Percentiles rank a stretch among this genome's conserved stretches.
Evolutionary conservation across 1,139 yeast genomes (phyloP).

Genomic region (Pichia sp.): DNA sequence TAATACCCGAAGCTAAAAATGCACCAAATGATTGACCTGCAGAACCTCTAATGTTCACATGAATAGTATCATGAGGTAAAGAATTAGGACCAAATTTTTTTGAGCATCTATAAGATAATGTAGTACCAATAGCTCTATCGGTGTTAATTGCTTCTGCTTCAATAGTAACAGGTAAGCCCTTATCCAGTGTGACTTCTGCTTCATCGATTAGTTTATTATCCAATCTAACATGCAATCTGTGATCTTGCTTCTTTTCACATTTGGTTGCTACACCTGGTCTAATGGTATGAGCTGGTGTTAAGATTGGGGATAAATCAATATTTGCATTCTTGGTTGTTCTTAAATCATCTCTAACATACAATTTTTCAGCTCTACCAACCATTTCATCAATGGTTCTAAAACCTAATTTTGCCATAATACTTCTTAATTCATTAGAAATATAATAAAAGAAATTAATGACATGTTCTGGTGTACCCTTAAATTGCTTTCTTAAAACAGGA

Average conservation of each 20-base stretch:
- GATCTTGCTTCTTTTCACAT: conserved; percentile 92
- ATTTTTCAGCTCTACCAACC: conserved; percentile 95
- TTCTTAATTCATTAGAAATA: conserved; percentile 86
- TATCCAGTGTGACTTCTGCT: conserved; percentile 86
- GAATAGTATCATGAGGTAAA: conserved; percentile 92
- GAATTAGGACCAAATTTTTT: conserved; percentile 91
- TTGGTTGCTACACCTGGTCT: conserved; percentile 97
- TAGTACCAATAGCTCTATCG: conserved; percentile 93
- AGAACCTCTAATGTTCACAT: conserved; percentile 83
- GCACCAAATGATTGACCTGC: conserved; percentile 99
- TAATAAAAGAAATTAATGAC: conserved; percentile 96
- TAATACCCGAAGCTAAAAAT: conserved; percentile 91
- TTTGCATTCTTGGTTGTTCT: conserved; percentile 87
- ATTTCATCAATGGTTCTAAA: conserved; percentile 94
- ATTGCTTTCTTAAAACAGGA: conserved; percentile 86
- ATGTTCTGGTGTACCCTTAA: conserved; percentile 96
- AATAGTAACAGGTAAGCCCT: conserved; percentile 90
- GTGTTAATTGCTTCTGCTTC: conserved; percentile 92
- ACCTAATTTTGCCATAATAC: conserved; percentile 90
- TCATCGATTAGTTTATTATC: conserved; percentile 96
- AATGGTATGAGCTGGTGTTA: conserved; percentile 94
- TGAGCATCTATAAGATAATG: conserved; percentile 88
- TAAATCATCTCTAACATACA: conserved; percentile 76
- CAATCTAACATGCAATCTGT: conserved; percentile 82
- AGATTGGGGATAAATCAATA: conserved; percentile 84